Percentiles rank a stretch among this genome's conserved stretches.
Evolutionary conservation across 2,329 filamentous ascomycete species (phyloP).

Genomic region (Ophiocordyceps polyrhachis-furcata): DNA sequence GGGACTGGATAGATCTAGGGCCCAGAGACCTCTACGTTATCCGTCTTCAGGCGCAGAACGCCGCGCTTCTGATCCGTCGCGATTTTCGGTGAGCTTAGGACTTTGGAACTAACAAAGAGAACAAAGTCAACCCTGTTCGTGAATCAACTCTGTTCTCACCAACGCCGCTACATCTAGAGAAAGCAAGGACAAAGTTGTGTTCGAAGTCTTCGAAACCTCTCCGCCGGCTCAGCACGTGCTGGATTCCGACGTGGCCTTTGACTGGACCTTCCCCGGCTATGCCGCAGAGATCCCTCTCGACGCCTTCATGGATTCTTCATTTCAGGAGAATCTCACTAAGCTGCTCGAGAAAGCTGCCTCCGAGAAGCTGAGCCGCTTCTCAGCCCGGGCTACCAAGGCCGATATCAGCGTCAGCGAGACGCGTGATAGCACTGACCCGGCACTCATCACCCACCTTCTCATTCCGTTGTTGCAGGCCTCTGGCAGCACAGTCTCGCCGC

Average conservation of each 20-base stretch:
- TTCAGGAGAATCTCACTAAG: slow-evolving; percentile 25
- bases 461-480: slow-evolving; percentile 39
- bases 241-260: slow-evolving; percentile 26
- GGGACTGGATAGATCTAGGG: slow-evolving; percentile 1
- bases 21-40: slow-evolving; percentile 2
- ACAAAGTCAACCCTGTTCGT: not conserved
- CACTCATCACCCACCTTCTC: slow-evolving; percentile 38
- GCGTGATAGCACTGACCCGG: slow-evolving; percentile 37
- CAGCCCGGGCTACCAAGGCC: slow-evolving; percentile 32
- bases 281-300: slow-evolving; percentile 25
- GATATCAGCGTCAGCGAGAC: slow-evolving; percentile 27
- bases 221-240: slow-evolving; percentile 32
- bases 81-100: slow-evolving; percentile 4
- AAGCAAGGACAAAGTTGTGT: slow-evolving; percentile 12
- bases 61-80: slow-evolving; percentile 11
- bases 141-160: not conserved
- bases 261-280: slow-evolving; percentile 41
- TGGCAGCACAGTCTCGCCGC: slow-evolving; percentile 19
- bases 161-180: not conserved
- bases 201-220: slow-evolving; percentile 42
- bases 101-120: not conserved
- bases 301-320: slow-evolving; percentile 12
- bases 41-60: slow-evolving; percentile 12
- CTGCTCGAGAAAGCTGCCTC: slow-evolving; percentile 38
- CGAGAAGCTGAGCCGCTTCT: slow-evolving; percentile 33